phyloP scores from a whole-genome alignment of 2,329 filamentous ascomycete genomes.

The Bretziella fagacearum region DNA sequence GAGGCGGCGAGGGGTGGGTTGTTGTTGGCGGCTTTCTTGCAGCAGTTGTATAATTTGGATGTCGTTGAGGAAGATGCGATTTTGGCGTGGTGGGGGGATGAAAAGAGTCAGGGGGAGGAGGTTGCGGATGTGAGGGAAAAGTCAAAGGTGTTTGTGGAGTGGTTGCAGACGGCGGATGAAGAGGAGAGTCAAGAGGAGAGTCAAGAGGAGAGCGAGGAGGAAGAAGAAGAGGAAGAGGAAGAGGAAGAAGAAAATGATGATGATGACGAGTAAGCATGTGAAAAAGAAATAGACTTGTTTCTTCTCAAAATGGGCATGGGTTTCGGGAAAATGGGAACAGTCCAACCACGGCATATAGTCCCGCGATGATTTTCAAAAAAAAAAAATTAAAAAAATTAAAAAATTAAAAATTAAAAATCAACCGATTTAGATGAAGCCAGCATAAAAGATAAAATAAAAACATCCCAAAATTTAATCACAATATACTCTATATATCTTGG shows the following conservation, averaged over 20 bases:
- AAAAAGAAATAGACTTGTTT: not conserved
- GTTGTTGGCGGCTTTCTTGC: slow-evolving; percentile 61
- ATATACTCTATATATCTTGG: too few relatives aligned
- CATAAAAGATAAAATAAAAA: not conserved
- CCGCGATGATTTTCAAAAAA: too few relatives aligned
- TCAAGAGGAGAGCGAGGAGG: slow-evolving; percentile 34
- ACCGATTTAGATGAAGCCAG: not conserved
- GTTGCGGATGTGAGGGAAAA: slow-evolving; percentile 50
- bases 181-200: slow-evolving; percentile 39
- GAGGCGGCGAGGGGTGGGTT: slow-evolving; percentile 33
- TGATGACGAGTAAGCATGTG: not conserved
- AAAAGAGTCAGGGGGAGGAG: slow-evolving; percentile 46
- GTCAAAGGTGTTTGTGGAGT: slow-evolving; percentile 65
- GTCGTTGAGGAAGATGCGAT: slow-evolving; percentile 81
- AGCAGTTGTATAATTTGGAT: slow-evolving; percentile 72
- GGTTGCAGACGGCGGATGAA: slow-evolving; percentile 60
- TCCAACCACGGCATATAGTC: not conserved
- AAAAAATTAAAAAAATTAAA: too few relatives aligned
- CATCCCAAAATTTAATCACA: not conserved
- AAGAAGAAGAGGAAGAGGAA: slow-evolving; percentile 19
- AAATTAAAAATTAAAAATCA: too few relatives aligned
- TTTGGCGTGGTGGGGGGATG: slow-evolving; percentile 73
- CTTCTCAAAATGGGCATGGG: not conserved
- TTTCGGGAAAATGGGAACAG: not conserved
- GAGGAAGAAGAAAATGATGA: not conserved